Base-by-base conservation (phyloP, 2,329 filamentous ascomycete species). In the Scortechinia acanthostroma region DNA sequence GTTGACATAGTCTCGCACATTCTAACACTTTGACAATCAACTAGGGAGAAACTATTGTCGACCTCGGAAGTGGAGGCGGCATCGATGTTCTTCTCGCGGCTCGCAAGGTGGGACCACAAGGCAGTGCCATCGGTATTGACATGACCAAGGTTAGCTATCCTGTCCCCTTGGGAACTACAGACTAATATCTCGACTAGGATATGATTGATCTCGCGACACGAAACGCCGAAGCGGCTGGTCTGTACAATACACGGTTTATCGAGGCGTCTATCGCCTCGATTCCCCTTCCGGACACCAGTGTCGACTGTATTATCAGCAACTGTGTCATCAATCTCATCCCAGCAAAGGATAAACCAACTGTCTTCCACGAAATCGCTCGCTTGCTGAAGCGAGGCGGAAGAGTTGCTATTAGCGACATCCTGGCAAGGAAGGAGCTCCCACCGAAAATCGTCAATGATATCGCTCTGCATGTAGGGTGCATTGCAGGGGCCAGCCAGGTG, bases 301-400 rank as follows among this genome's bases (percentile, higher is more conserved):
- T 60, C 10, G 60, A 73, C 52, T 69, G 69, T 47, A 62, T 75
- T 22, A 70, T 73, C 48, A 70, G 66, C 45, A 76, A 75, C 50
- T 75, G 72, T 45, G 68, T 70, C 14, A 53, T 71, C n/a, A 72
- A 71, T 30, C 62, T 71, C 1, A 65, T 71, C 2, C 66, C 67
- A 1, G 53, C 55, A 6, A 44, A 44, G 3, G 63, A 71, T 4
- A 71, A 70, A 46, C 56, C 50, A 6, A 22, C 52, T 2, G 67
- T 67, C 0, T 74, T 74, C 48, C 46, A 51, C 0, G 71, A 75
- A 53, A 72, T 74, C 47, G 57, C 55, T 42, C 63, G 71, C 2
- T 47, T 75, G 13, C 55, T 75, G 3, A 68, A 66, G 49, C 62
- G 66, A 0, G 64, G 65, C 14, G 71, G 71, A 3, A 57, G 69